Conservation (phyloP, 768 basidiomycete genomes). For the Podaxis mareebaensis region DNA sequence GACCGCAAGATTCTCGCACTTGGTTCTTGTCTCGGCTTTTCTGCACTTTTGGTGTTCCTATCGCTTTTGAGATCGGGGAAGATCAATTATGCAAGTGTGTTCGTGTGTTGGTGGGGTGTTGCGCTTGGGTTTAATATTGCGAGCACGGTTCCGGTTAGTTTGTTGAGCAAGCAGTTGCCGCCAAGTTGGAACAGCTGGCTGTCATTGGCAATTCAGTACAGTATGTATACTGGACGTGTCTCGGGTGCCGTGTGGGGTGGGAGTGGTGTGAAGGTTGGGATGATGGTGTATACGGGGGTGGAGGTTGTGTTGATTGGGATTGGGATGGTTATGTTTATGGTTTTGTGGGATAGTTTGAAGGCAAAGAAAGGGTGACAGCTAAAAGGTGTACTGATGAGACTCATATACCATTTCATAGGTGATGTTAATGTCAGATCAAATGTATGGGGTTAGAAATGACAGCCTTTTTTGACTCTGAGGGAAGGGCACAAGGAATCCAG, state of each 20-base stretch:
- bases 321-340: slow-evolving; percentile 51
- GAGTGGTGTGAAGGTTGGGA: slow-evolving; percentile 58
- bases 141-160: slow-evolving; percentile 63
- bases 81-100: slow-evolving; percentile 48
- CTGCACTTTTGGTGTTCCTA: slow-evolving; percentile 52
- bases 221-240: slow-evolving; percentile 63
- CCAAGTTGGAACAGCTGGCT: slow-evolving; percentile 56
- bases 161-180: slow-evolving; percentile 70
- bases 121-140: slow-evolving; percentile 74
- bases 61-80: slow-evolving; percentile 40
- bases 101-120: slow-evolving; percentile 54
- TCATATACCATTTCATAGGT: background rate
- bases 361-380: slow-evolving; percentile 52
- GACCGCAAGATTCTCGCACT: slow-evolving; percentile 58
- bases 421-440: background rate
- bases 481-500: no score
- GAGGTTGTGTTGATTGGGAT: slow-evolving; percentile 61
- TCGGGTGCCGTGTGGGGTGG: slow-evolving; percentile 71
- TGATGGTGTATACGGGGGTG: slow-evolving; percentile 57
- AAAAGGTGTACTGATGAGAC: background rate
- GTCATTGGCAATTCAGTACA: slow-evolving; percentile 65
- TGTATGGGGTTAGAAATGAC: background rate
- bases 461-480: no score
- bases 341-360: slow-evolving; percentile 63
- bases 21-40: slow-evolving; percentile 50